Conservation (phyloP, 345 rosid species). For the Mallotus nudiflorus region DNA sequence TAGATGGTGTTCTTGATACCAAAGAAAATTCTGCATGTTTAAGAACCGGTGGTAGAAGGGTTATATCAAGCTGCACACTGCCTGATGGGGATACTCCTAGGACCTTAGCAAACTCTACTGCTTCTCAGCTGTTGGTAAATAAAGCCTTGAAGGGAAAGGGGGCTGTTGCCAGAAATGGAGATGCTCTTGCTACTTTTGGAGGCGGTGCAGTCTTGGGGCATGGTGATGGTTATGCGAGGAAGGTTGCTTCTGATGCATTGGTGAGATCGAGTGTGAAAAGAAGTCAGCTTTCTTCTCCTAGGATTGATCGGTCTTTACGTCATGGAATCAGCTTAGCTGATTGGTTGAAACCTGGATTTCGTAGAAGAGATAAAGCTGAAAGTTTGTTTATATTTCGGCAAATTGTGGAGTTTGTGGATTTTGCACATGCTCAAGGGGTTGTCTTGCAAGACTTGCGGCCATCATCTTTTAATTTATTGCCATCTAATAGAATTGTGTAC, state of each 20-base stretch:
- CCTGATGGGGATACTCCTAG: slow-evolving; percentile 24
- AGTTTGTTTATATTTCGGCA: slow-evolving; percentile 55
- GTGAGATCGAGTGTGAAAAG: slow-evolving; percentile 30
- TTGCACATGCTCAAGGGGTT: slow-evolving; percentile 60
- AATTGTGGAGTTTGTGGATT: slow-evolving; percentile 67
- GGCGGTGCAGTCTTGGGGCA: slow-evolving; percentile 17
- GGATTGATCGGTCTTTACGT: slow-evolving; percentile 30
- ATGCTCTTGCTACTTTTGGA: slow-evolving; percentile 24
- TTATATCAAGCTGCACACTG: slow-evolving; percentile 26
- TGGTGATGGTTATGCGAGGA: slow-evolving; percentile 24
- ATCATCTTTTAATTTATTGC: slow-evolving; percentile 46
- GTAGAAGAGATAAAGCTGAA: slow-evolving; percentile 42
- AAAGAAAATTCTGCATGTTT: slow-evolving; percentile 36
- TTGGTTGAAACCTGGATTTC: slow-evolving; percentile 43
- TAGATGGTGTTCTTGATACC: slow-evolving; percentile 39
- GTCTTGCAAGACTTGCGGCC: slow-evolving; percentile 57
- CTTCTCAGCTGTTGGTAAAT: slow-evolving; percentile 42
- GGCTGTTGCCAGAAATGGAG: slow-evolving; percentile 26
- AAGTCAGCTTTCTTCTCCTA: slow-evolving; percentile 26
- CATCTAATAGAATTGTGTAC: slow-evolving; percentile 52
- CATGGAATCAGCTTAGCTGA: slow-evolving; percentile 59
- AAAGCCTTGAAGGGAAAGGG: slow-evolving; percentile 54
- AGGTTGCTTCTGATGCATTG: slow-evolving; percentile 24
- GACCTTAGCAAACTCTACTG: slow-evolving; percentile 32
- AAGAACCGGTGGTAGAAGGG: slow-evolving; percentile 37